A percentile compares a stretch with the other conserved stretches of the same genome.
phyloP scores from a whole-genome alignment of 164 flowering plant genomes.

The Nymphaea thermarum region DNA sequence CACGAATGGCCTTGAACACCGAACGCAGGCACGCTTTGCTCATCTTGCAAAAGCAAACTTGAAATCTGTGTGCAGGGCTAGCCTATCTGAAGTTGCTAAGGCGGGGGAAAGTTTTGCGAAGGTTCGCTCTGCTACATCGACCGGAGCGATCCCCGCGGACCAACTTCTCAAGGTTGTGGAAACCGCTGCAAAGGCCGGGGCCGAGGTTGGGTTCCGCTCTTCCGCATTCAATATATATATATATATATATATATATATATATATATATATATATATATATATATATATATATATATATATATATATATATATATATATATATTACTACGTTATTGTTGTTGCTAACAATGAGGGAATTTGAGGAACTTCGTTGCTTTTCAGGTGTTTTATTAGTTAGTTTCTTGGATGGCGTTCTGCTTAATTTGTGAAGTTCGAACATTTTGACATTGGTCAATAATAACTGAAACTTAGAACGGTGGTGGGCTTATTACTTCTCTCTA shows the following conservation, averaged over 20 bases:
- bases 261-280: not conserved
- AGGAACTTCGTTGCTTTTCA: not conserved
- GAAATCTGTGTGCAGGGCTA: constrained; percentile 16
- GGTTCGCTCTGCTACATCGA: constrained; percentile 44
- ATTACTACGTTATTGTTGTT: not conserved
- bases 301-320: not conserved
- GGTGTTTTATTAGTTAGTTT: not conserved
- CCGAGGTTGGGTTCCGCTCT: constrained; percentile 35
- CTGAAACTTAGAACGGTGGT: no score
- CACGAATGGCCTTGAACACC: no score
- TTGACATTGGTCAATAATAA: no score
- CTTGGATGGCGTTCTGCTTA: not conserved
- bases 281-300: not conserved
- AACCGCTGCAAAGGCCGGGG: constrained; percentile 72
- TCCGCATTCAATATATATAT: not conserved
- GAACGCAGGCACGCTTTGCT: no score
- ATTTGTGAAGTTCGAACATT: no score
- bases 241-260: not conserved
- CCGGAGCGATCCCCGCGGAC: constrained; percentile 53
- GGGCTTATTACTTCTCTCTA: no score
- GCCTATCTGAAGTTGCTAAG: constrained; percentile 29
- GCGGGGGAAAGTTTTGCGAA: constrained; percentile 25
- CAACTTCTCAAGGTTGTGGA: constrained; percentile 64
- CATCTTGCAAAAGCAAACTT: no score
- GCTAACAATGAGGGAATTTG: not conserved